Evolutionary conservation across 345 rosid species (phyloP).

Genomic region (Leavenworthia alabamica): DNA sequence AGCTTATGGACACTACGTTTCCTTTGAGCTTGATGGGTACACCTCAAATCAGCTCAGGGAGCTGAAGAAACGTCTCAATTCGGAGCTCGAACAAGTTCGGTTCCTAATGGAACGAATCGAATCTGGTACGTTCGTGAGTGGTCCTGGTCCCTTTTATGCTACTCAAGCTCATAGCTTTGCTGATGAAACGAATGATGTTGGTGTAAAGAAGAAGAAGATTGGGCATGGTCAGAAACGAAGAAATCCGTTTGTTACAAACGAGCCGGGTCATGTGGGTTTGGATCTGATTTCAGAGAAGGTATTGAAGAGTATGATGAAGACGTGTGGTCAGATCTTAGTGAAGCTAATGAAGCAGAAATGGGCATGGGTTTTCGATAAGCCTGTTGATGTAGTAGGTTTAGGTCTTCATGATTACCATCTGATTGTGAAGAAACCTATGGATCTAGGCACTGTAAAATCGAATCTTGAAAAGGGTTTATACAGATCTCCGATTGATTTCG

Average conservation of each 20-base stretch:
- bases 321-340: constrained; percentile 50
- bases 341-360: constrained; percentile 67
- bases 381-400: constrained; percentile 58
- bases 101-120: constrained; percentile 48
- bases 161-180: constrained; percentile 42
- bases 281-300: constrained; percentile 3
- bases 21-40: constrained; percentile 57
- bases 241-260: constrained; percentile 26
- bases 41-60: constrained; percentile 42
- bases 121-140: constrained; percentile 30
- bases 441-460: constrained; percentile 63
- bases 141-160: no score
- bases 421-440: constrained; percentile 67
- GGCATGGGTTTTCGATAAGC: constrained; percentile 56
- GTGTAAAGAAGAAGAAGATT: constrained; percentile 44
- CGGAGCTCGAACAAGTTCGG: constrained; percentile 64
- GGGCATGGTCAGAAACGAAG: constrained; percentile 35
- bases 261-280: no score
- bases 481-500: constrained; percentile 51
- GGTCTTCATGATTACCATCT: constrained; percentile 56
- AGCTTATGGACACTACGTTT: constrained; percentile 37
- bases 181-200: constrained; percentile 20
- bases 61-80: constrained; percentile 41
- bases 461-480: constrained; percentile 45
- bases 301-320: constrained; percentile 30